These are phyloP conservation scores for Gnaphalium uliginosum DNA, from an alignment of 129 eudicot species.

Conservation along the genomic window DNA sequence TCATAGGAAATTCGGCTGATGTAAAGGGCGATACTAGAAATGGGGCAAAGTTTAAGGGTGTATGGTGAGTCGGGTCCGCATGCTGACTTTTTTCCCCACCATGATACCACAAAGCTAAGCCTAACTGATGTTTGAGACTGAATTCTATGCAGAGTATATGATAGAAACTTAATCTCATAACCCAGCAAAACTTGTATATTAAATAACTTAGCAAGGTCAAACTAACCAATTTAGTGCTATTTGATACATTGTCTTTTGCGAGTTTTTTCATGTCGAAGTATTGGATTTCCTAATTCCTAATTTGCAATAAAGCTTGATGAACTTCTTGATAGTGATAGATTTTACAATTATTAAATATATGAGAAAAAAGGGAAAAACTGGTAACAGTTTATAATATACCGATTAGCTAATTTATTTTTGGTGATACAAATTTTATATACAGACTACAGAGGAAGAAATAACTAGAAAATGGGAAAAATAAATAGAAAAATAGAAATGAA, in stretches of 20 bases:
- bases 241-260: background rate
- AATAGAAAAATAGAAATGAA: too few relatives aligned
- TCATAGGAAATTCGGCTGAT: background rate
- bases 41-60: background rate
- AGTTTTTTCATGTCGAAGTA: background rate
- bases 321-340: background rate
- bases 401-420: too few relatives aligned
- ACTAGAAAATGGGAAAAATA: too few relatives aligned
- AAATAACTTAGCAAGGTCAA: background rate
- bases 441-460: too few relatives aligned
- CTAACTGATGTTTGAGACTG: background rate
- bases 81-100: background rate
- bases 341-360: too few relatives aligned
- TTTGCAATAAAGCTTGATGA: background rate
- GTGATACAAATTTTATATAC: too few relatives aligned
- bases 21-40: background rate
- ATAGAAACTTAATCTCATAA: background rate
- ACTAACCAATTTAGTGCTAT: background rate
- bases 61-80: background rate
- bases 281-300: background rate
- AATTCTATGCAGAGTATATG: background rate
- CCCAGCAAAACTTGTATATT: background rate
- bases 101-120: background rate
- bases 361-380: background rate
- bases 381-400: background rate